These are phyloP conservation scores for Lasiosphaeris hirsuta DNA, from an alignment of 495 filamentous ascomycete genomes.

Conservation along the genomic window DNA sequence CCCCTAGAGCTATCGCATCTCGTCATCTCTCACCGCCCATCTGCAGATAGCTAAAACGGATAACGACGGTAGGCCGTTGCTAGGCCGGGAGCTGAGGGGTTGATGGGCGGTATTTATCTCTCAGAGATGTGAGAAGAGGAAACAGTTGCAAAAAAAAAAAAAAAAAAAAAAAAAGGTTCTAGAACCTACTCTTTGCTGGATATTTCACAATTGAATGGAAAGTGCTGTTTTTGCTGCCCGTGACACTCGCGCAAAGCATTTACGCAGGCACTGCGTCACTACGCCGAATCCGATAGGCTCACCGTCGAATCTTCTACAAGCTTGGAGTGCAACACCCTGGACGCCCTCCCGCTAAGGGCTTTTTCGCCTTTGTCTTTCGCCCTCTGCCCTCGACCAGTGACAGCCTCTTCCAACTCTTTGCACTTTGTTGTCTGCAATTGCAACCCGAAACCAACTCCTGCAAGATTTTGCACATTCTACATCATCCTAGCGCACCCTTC, in stretches of 20 bases:
- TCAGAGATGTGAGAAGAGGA: neutral
- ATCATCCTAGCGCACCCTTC: neutral
- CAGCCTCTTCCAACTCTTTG: neutral
- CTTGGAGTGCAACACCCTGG: slow-evolving; percentile 17
- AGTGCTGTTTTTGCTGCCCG: neutral
- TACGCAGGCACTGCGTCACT: slow-evolving; percentile 32
- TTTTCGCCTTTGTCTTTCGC: slow-evolving; percentile 13
- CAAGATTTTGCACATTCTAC: neutral
- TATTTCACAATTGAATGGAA: neutral
- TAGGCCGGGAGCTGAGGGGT: neutral
- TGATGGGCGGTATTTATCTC: neutral
- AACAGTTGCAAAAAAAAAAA: neutral
- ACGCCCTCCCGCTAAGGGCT: slow-evolving; percentile 19
- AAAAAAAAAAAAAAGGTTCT: neutral
- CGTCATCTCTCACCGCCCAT: slow-evolving; percentile 10
- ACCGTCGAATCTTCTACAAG: slow-evolving; percentile 35
- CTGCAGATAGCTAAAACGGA: neutral
- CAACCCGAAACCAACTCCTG: neutral
- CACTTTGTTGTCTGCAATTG: neutral
- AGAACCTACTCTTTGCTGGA: slow-evolving; percentile 2
- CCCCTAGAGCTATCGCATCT: neutral
- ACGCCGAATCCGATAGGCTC: slow-evolving; percentile 27
- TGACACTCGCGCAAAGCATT: slow-evolving; percentile 2
- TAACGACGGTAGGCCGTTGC: neutral
- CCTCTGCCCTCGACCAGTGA: neutral